Evolutionary conservation across 129 eudicot genomes (phyloP), one percentile per base, ranked within the genome.

Genomic region (Daucus carota): DNA sequence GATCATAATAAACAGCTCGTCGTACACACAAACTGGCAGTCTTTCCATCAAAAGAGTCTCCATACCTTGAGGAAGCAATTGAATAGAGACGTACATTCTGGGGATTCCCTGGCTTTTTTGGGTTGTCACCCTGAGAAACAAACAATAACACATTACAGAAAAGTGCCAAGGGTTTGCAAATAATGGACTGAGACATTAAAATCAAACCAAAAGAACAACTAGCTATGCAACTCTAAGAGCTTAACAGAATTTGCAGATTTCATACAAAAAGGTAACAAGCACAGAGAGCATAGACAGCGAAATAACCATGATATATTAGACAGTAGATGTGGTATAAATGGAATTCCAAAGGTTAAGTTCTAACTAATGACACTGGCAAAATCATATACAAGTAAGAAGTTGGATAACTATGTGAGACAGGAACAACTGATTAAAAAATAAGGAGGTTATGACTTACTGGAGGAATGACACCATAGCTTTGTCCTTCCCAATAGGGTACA

Each of bases 401-500:
- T 3, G 3, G 11, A 14, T 63, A 67, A 15, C 3, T 7, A 34
- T 34, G 45, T 17, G 71, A 70, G 50, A 40, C 31, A 17, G 48
- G n/a, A 26, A 81, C 40, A 43, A 38, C 38, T 70, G 7, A 34
- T 32, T 4, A 42, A 54, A 75, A 48, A 20, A 31, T 68, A 62
- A 17, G 28, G 32, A 46, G 60, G 31, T 0, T 76, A 81, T 32
- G 78, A 82, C 96, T 85, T 89, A 94, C 99, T 7, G 97, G 97
- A 76, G 99, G 99, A 81, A 94, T 85, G 38, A 94, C 85, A 54
- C 99, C 99, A 47, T 94, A 94, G 77, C 99, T 94, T 77, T 94
- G 99, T 69, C 99, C 99, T 84, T 94, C 99, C 98, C 99, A 94
- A 80, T 94, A 94, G 20, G 99, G 99, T 73, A 94, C 89, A 68